Evolutionary conservation across 371 early-diverging fungal genomes (phyloP), one percentile per base, ranked within the genome.

Genomic region (Mycotypha africana): DNA sequence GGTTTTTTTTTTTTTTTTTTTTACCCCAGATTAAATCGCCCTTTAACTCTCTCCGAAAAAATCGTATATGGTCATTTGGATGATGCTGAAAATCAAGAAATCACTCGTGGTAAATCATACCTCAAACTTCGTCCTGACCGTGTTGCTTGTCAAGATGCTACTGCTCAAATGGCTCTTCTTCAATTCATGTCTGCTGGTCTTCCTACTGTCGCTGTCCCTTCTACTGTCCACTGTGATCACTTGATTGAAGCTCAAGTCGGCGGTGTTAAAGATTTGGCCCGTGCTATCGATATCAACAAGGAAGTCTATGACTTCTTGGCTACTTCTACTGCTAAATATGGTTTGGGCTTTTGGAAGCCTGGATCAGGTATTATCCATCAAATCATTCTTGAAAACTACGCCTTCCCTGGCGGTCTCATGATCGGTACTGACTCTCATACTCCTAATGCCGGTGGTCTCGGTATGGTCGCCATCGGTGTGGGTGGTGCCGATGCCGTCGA

Each of bases 301-400:
- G 97, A 97, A 67, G 94, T 95, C 31, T 97, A 95, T 72, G 91
- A 95, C 65, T 96, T 95, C 61, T 70, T 97, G 57, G 74, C 88
- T 45, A 75, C 89, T 38, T 79, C 88, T 55, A 82, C 86, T 49
- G 87, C 87, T 53, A 95, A 95, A 77, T 96, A 93, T 76, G 85
- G 87, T 49, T 83, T 97, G 56, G 96, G 93, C 41, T 97, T 97
- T 80, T 97, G 97, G 97, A 79, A 72, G 44, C 97, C 97, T 14
- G 97, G 97, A n/a, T 90, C 91, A 36, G 97, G 97, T 58, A 97
- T 96, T 62, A 97, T 97, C 65, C 97, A 97, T 72, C 97, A 97
- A 73, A 93, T 95, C 63, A 86, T 97, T 38, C 78, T 97, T 36
- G 97, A 97, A 65, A 96, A 97, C 82, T 97, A 97, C 65, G 96